phyloP scores from a whole-genome alignment of 441 rosid species.

The Gossypium lobatum region DNA sequence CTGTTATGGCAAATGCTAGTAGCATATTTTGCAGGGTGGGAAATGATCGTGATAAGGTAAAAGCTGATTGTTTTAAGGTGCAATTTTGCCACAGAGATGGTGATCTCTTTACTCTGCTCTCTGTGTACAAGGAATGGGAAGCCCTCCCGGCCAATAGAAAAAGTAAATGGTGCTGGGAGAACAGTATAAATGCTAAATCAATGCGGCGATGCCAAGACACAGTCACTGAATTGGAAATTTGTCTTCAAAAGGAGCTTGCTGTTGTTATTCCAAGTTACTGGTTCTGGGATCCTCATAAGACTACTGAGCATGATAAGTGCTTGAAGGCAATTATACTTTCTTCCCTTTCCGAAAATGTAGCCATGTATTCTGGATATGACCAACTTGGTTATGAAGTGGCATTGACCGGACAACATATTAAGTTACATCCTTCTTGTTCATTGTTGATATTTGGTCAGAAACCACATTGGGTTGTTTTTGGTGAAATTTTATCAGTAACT shows the following conservation, averaged over 20 bases:
- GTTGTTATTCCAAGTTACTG: conserved; percentile 51
- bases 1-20: conserved; percentile 86
- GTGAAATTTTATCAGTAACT: conserved; percentile 60
- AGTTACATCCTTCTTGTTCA: conserved; percentile 86
- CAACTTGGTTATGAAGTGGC: conserved; percentile 86
- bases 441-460: conserved; percentile 65
- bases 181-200: conserved; percentile 87
- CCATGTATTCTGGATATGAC: conserved; percentile 81
- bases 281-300: conserved; percentile 58
- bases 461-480: conserved; percentile 88
- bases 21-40: conserved; percentile 94
- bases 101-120: conserved; percentile 81
- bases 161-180: conserved; percentile 91
- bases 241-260: conserved; percentile 60
- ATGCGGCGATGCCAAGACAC: conserved; percentile 84
- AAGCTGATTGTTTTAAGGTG: conserved; percentile 80
- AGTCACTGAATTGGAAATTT: conserved; percentile 58
- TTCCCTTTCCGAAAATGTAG: conserved; percentile 74
- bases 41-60: conserved; percentile 52
- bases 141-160: conserved; percentile 37
- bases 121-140: conserved; percentile 83
- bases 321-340: conserved; percentile 67
- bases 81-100: conserved; percentile 73
- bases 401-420: conserved; percentile 59
- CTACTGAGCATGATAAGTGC: conserved; percentile 33